phyloP scores from a whole-genome alignment of 805 yeast species.

The Metschnikowia borealis region DNA sequence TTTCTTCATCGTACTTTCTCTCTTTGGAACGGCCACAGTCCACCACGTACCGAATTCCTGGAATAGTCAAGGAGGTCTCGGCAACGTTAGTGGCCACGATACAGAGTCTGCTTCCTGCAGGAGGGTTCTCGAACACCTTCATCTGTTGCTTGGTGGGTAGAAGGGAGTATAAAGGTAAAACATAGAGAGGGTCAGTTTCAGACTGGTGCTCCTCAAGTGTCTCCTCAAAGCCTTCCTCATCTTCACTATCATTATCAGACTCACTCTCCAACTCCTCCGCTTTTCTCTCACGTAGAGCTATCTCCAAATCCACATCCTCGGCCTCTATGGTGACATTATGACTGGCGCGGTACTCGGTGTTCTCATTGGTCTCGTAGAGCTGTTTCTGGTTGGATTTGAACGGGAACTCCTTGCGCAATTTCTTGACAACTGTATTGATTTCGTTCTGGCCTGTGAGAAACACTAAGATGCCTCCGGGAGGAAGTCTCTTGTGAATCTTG shows the following conservation, averaged over 20 bases:
- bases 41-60: conserved; percentile 89
- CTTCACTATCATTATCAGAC: conserved; percentile 45
- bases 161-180: conserved; percentile 86
- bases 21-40: conserved; percentile 95
- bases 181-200: conserved; percentile 75
- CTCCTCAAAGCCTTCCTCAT: conserved; percentile 72
- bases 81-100: conserved; percentile 97
- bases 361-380: conserved; percentile 11
- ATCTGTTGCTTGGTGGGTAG: conserved; percentile 93
- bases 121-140: conserved; percentile 85
- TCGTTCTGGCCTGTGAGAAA: conserved; percentile 96
- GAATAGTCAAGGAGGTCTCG: conserved; percentile 94
- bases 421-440: conserved; percentile 70
- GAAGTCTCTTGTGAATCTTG: conserved; percentile 80
- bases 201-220: conserved; percentile 65
- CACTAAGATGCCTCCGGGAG: conserved; percentile 90
- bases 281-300: conserved; percentile 30
- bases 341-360: conserved; percentile 46
- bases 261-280: conserved; percentile 38
- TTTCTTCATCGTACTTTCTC: conserved; percentile 71
- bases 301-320: conserved; percentile 81
- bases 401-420: conserved; percentile 66
- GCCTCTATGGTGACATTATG: conserved; percentile 71
- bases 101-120: conserved; percentile 80
- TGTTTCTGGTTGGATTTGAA: conserved; percentile 26